Evolutionary conservation across 2,329 filamentous ascomycete genomes (phyloP).

Genomic region (Colletotrichum sp.): DNA sequence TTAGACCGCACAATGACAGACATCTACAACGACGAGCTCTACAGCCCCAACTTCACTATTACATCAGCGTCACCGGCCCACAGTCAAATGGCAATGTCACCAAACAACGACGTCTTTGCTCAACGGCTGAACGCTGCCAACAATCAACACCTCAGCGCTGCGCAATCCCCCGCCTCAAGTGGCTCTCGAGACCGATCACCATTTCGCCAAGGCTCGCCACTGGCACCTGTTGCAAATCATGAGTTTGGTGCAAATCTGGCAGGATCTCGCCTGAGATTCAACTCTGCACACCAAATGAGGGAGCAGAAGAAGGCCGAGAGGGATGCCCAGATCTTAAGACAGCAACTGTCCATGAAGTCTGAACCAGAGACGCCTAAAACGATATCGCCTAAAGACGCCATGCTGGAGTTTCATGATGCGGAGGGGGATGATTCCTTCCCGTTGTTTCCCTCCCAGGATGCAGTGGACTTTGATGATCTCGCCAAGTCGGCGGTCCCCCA

Average conservation of each 20-base stretch:
- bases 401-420: slow-evolving; percentile 81
- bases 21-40: slow-evolving; percentile 83
- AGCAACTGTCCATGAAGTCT: slow-evolving; percentile 44
- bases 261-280: slow-evolving; percentile 37
- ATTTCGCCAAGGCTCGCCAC: slow-evolving; percentile 75
- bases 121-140: slow-evolving; percentile 82
- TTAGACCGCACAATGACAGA: slow-evolving; percentile 88
- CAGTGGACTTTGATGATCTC: slow-evolving; percentile 47
- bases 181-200: slow-evolving; percentile 75
- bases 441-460: slow-evolving; percentile 71
- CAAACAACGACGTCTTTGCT: slow-evolving; percentile 68
- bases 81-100: slow-evolving; percentile 52
- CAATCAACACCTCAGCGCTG: slow-evolving; percentile 70
- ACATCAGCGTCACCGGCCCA: slow-evolving; percentile 56
- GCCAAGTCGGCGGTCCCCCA: slow-evolving; percentile 25
- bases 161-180: slow-evolving; percentile 52
- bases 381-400: slow-evolving; percentile 92
- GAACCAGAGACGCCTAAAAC: slow-evolving; percentile 71
- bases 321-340: slow-evolving; percentile 53
- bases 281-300: slow-evolving; percentile 63
- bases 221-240: slow-evolving; percentile 51
- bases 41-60: slow-evolving; percentile 71
- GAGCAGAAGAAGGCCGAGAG: slow-evolving; percentile 67
- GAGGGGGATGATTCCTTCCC: slow-evolving; percentile 75
- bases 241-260: slow-evolving; percentile 43